A percentile compares a stretch with the other conserved stretches of the same genome.
These are phyloP conservation scores for Metarhizium album DNA, from an alignment of 2,329 filamentous ascomycete genomes.

Conservation along the genomic window DNA sequence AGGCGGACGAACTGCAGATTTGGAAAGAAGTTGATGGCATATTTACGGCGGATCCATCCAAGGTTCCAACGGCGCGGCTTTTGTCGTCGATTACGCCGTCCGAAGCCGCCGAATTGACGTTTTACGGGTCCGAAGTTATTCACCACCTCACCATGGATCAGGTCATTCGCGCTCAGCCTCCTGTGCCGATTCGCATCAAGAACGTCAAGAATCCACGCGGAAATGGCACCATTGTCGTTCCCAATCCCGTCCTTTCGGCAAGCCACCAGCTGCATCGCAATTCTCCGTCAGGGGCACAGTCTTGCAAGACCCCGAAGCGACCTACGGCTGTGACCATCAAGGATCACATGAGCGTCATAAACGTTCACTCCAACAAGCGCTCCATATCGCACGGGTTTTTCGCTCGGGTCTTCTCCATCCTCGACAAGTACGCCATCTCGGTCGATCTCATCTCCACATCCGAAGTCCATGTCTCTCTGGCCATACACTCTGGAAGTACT, in stretches of 20 bases:
- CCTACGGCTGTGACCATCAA: slow-evolving; percentile 95
- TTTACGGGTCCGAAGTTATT: slow-evolving; percentile 92
- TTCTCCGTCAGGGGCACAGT: slow-evolving; percentile 25
- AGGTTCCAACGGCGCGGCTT: slow-evolving; percentile 88
- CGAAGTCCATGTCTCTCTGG: slow-evolving; percentile 96
- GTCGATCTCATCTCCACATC: slow-evolving; percentile 95
- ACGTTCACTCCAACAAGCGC: slow-evolving; percentile 95
- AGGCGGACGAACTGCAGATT: slow-evolving; percentile 82
- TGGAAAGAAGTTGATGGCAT: slow-evolving; percentile 99
- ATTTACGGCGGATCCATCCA: slow-evolving; percentile 73
- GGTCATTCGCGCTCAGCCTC: slow-evolving; percentile 66
- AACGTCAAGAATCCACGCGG: slow-evolving; percentile 81
- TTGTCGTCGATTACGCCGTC: slow-evolving; percentile 81
- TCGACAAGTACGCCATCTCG: slow-evolving; percentile 76
- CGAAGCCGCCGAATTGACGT: slow-evolving; percentile 91
- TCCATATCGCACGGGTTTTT: slow-evolving; percentile 95
- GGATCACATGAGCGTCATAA: slow-evolving; percentile 91
- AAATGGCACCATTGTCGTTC: slow-evolving; percentile 71
- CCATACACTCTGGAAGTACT: slow-evolving; percentile 70
- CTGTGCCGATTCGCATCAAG: slow-evolving; percentile 81
- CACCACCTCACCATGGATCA: slow-evolving; percentile 99
- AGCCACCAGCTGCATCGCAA: slow-evolving; percentile 48
- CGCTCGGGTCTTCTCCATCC: slow-evolving; percentile 82
- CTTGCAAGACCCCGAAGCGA: slow-evolving; percentile 51
- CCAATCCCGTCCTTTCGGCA: slow-evolving; percentile 50